Evolutionary conservation across 164 flowering plant genomes (phyloP).

Genomic region (Cinnamomum micranthum): DNA sequence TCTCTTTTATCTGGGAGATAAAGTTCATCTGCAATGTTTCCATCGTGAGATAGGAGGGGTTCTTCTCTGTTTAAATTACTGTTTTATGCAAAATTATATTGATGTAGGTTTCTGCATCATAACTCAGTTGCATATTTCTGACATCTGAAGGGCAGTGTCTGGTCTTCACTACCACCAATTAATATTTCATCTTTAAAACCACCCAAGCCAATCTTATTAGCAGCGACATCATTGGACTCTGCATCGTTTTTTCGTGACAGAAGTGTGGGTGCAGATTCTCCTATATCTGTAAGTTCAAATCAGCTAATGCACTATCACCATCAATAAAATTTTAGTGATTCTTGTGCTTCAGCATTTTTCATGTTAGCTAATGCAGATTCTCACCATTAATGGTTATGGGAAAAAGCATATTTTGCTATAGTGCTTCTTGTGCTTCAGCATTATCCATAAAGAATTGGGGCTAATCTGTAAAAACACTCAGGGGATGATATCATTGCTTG

Average conservation of each 20-base stretch:
- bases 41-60: neutral
- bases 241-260: conserved; percentile 93
- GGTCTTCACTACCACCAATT: conserved; percentile 91
- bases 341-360: conserved; percentile 1
- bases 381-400: neutral
- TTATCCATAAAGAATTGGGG: conserved; percentile 1
- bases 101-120: conserved; percentile 10
- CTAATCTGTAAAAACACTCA: conserved; percentile 22
- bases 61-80: neutral
- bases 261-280: conserved; percentile 91
- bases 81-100: neutral
- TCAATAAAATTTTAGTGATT: neutral
- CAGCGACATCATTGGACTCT: conserved; percentile 81
- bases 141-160: conserved; percentile 91
- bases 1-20: conserved; percentile 1
- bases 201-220: conserved; percentile 56
- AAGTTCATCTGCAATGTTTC: neutral
- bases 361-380: too few species aligned
- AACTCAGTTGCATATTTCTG: conserved; percentile 27
- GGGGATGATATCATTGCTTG: conserved; percentile 91
- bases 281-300: conserved; percentile 69
- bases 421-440: neutral
- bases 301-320: neutral
- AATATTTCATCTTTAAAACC: conserved; percentile 41
- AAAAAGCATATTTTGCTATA: neutral